phyloP scores from a whole-genome alignment of 2,329 filamentous ascomycete species.

The Aspergillus texensis region DNA sequence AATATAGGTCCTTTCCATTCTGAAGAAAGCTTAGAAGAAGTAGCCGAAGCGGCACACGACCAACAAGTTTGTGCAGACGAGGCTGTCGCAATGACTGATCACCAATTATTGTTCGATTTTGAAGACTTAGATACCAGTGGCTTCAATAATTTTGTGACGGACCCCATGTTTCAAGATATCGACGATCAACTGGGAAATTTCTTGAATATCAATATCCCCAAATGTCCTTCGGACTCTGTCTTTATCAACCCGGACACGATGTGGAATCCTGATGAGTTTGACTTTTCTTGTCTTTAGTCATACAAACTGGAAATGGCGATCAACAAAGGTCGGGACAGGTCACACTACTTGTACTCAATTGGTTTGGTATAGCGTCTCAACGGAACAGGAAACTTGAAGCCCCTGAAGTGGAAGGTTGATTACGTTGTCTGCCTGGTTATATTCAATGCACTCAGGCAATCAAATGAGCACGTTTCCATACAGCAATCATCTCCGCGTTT shows the following conservation, averaged over 20 bases:
- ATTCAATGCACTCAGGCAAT: no score
- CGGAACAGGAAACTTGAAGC: no score
- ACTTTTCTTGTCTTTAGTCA: background rate
- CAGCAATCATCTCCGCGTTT: no score
- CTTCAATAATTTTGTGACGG: background rate
- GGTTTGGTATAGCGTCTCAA: no score
- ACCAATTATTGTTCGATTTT: background rate
- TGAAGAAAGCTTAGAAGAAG: background rate
- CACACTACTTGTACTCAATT: no score
- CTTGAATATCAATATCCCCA: constrained; percentile 18
- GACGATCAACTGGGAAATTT: constrained; percentile 19
- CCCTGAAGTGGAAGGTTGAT: no score
- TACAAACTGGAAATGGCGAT: no score
- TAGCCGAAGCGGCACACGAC: background rate
- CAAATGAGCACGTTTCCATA: no score
- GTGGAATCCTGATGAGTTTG: background rate
- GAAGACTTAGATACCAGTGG: background rate
- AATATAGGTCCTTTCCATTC: background rate
- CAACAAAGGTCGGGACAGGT: no score
- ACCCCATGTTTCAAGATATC: constrained; percentile 10
- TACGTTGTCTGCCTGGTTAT: no score
- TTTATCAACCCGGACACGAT: constrained; percentile 8
- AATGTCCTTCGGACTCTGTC: constrained; percentile 7
- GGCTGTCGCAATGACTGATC: background rate
- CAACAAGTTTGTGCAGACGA: constrained; percentile 5